Conservation (phyloP, 2,329 filamentous ascomycete species). For the Reticulascus tulasneorum region DNA sequence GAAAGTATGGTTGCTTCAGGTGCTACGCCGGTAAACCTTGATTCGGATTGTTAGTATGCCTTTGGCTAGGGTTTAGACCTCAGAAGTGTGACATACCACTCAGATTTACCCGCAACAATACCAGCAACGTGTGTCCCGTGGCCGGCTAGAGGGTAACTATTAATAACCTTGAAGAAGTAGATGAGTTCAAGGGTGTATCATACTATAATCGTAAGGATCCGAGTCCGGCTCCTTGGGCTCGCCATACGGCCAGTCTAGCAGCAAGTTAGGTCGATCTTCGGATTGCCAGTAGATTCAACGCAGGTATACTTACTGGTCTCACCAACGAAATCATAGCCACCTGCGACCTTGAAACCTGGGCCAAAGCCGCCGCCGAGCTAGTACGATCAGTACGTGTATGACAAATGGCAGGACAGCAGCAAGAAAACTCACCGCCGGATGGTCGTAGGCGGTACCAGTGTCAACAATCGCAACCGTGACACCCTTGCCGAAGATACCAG, state of each 20-base stretch:
- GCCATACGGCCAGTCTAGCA: too few species aligned
- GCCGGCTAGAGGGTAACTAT: too few species aligned
- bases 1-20: constrained; percentile 22
- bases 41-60: too few species aligned
- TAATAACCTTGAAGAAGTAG: too few species aligned
- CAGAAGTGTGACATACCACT: constrained; percentile 2
- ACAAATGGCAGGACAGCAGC: neutral
- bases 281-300: too few species aligned
- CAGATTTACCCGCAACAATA: constrained; percentile 22
- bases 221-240: too few species aligned
- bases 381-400: neutral
- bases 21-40: constrained; percentile 21
- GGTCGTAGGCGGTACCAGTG: constrained; percentile 15
- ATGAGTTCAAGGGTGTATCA: too few species aligned
- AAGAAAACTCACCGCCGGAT: constrained; percentile 10
- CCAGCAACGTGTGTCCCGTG: constrained; percentile 26
- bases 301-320: too few species aligned
- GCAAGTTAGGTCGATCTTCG: too few species aligned
- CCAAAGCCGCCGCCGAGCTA: constrained; percentile 24
- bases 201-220: too few species aligned
- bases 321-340: constrained; percentile 20
- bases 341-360: constrained; percentile 17
- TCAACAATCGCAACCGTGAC: constrained; percentile 16
- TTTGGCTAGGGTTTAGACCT: neutral
- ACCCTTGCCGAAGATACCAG: constrained; percentile 14